Evolutionary conservation across 129 eudicot genomes (phyloP), one percentile per base, ranked within the genome.

Genomic region (Flaveria brownii): DNA sequence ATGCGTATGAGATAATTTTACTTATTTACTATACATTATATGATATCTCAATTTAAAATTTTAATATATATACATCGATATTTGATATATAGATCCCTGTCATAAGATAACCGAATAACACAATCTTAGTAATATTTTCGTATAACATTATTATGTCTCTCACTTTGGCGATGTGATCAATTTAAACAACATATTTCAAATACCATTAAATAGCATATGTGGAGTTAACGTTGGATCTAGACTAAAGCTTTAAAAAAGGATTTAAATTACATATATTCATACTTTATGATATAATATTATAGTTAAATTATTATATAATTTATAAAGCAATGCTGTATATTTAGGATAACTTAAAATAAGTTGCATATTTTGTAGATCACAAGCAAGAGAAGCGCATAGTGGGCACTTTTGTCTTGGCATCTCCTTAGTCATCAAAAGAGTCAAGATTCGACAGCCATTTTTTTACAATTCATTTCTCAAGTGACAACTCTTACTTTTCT

Each of bases 381-480:
- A 68, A 68, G 73, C 73, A 68, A 68, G 55, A 16, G 65, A 45
- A 64, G 52, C 33, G 15, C 20, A 75, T 64, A 49, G 80, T 50
- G 51, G 72, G 11, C 16, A 46, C 76, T 78, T 78, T 78, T 63
- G 78, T 74, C 71, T 26, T 68, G 75, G 81, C 70, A 68, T 68
- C 36, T 42, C 68, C 11, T 77, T 77, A 60, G 64, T 70, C 63
- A 78, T 78, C 71, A 59, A 59, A 70, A 78, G 81, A 78, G 82
- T 78, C 51, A 59, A 78, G 82, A 78, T 78, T 78, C 82, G 76
- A 78, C 72, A 68, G 57, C 52, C 76, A 57, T 69, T 57, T 67
- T 61, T 77, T 42, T 59, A 68, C 69, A 15, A 42, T 77, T 69
- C 51, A 39, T 45, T 56, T 55, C 2, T 36, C 75, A 77, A 68